Conservation (phyloP, 805 yeast species). For the Zygotorulaspora florentina region DNA sequence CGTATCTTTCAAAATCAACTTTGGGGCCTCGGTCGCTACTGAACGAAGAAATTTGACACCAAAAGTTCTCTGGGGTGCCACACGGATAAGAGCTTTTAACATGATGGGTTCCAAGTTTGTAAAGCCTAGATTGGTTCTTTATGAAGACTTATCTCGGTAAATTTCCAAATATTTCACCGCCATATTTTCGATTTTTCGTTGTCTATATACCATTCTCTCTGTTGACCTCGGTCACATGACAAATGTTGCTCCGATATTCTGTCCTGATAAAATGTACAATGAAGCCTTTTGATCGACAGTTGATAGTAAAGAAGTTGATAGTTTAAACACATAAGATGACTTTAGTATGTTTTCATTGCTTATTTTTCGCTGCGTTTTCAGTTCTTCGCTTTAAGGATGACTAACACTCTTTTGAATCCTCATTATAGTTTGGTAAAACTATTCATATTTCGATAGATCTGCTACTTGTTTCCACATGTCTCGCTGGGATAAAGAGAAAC, state of each 20-base stretch:
- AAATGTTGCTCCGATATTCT: no score
- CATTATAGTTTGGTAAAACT: constrained; percentile 46
- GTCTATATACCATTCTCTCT: no score
- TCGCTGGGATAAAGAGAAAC: constrained; percentile 69
- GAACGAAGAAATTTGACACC: constrained; percentile 8
- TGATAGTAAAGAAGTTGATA: no score
- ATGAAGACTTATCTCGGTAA: no score
- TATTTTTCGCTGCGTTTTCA: neutral
- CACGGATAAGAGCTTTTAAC: constrained; percentile 7
- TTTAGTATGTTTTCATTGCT: neutral
- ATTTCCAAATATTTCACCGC: no score
- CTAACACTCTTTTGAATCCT: neutral
- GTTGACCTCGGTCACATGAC: no score
- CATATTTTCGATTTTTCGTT: no score
- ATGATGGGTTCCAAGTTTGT: constrained; percentile 1
- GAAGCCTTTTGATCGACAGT: no score
- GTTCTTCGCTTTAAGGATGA: neutral
- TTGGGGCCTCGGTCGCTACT: constrained; percentile 12
- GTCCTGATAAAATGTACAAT: no score
- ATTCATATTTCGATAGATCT: constrained; percentile 58
- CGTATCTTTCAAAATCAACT: constrained; percentile 19
- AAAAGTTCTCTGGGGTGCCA: constrained; percentile 4
- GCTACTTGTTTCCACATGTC: constrained; percentile 57
- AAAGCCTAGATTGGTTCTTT: neutral
- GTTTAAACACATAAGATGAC: neutral